These are phyloP conservation scores for Ceratobasidium sp. DNA, from an alignment of 1,284 basidiomycete species.

Conservation along the genomic window DNA sequence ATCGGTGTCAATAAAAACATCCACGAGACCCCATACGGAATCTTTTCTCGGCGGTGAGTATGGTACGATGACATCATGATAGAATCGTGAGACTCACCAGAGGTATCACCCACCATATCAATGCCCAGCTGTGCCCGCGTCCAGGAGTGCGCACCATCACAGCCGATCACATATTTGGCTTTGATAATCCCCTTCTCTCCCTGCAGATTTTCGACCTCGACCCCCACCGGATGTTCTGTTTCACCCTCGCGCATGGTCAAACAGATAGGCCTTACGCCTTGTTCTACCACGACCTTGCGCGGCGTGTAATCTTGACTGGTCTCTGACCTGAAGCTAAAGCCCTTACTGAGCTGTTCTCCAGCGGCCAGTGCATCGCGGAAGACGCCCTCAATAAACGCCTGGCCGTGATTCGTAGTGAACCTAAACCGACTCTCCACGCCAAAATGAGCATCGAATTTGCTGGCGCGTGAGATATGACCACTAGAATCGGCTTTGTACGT, in stretches of 20 bases:
- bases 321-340: neutral
- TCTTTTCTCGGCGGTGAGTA: conserved; percentile 6
- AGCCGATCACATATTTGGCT: conserved; percentile 38
- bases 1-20: conserved; percentile 6
- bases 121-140: conserved; percentile 14
- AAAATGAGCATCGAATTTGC: conserved; percentile 10
- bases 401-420: neutral
- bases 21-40: conserved; percentile 19
- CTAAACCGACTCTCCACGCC: conserved; percentile 7
- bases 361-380: conserved; percentile 25
- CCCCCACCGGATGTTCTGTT: neutral
- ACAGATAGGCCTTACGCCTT: conserved; percentile 3
- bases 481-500: neutral
- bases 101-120: conserved; percentile 27
- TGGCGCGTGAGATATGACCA: conserved; percentile 3
- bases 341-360: neutral
- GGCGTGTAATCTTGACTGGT: neutral
- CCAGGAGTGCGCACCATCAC: conserved; percentile 42
- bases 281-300: conserved; percentile 19
- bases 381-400: conserved; percentile 24
- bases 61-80: neutral
- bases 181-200: neutral
- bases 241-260: neutral
- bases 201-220: neutral
- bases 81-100: conserved; percentile 1